phyloP scores from a whole-genome alignment of 441 rosid genomes.

The Breynia disticha region DNA sequence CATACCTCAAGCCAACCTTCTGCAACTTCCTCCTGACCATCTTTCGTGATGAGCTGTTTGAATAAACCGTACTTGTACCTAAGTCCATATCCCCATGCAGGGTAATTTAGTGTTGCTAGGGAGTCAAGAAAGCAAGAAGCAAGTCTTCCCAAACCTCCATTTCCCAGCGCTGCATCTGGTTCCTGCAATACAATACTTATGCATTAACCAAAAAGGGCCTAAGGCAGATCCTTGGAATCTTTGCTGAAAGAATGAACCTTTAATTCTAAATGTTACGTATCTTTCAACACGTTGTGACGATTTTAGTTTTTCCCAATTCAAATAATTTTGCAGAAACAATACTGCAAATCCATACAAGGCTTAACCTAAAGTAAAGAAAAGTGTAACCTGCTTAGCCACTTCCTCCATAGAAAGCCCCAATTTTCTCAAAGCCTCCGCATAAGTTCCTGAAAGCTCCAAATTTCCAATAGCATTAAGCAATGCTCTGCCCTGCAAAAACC shows the following conservation, averaged over 20 bases:
- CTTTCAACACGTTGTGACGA: too few relatives aligned
- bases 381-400: conserved; percentile 29
- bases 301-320: too few relatives aligned
- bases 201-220: background rate
- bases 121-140: conserved; percentile 61
- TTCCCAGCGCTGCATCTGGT: conserved; percentile 58
- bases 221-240: too few relatives aligned
- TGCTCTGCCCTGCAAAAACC: conserved; percentile 32
- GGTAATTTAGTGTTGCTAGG: conserved; percentile 54
- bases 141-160: conserved; percentile 52
- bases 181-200: conserved; percentile 23
- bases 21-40: conserved; percentile 44
- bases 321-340: background rate
- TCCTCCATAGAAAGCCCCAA: conserved; percentile 33
- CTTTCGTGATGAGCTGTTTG: conserved; percentile 33
- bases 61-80: conserved; percentile 40
- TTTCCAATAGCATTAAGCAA: conserved; percentile 40
- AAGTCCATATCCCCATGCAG: conserved; percentile 52
- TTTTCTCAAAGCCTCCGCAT: conserved; percentile 35
- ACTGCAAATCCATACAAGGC: background rate
- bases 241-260: too few relatives aligned
- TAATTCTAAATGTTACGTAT: too few relatives aligned
- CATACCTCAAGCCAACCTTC: conserved; percentile 43
- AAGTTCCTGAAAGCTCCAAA: conserved; percentile 33
- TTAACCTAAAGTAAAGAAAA: too few relatives aligned